phyloP scores from a whole-genome alignment of 148 eudicot genomes.

The Rhododendron vialii region DNA sequence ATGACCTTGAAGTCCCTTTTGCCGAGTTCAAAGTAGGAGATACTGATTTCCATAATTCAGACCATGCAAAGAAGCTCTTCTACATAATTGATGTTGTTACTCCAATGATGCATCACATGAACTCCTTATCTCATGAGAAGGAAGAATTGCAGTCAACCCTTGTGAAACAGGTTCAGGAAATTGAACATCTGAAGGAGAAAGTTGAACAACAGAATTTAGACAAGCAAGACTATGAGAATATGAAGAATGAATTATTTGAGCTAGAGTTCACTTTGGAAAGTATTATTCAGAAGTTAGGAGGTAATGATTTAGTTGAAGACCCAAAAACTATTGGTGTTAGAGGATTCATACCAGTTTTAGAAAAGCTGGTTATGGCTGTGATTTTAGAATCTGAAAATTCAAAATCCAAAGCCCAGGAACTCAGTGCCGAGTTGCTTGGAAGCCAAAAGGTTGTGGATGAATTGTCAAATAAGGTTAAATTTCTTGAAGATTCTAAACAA shows the following conservation, averaged over 20 bases:
- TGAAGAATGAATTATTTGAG: not conserved
- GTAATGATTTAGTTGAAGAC: conserved; percentile 25
- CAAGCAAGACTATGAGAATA: not conserved
- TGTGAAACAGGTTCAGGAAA: not conserved
- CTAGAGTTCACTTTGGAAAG: not conserved
- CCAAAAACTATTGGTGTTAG: conserved; percentile 30
- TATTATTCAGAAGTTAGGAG: not conserved
- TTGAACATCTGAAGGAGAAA: not conserved
- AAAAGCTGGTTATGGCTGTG: conserved; percentile 52
- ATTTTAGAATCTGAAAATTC: conserved; percentile 59
- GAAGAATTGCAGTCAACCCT: not conserved
- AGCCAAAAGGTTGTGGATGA: conserved; percentile 71
- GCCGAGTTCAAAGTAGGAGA: conserved; percentile 30
- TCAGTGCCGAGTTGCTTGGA: conserved; percentile 52
- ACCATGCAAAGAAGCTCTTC: conserved; percentile 53
- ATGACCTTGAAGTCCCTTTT: conserved; percentile 41
- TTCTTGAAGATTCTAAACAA: conserved; percentile 54
- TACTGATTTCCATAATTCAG: conserved; percentile 15
- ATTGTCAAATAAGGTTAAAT: conserved; percentile 60
- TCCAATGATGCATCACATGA: not conserved
- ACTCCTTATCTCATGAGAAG: not conserved
- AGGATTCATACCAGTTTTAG: conserved; percentile 50
- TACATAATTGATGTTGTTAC: conserved; percentile 49
- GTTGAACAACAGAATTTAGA: not conserved
- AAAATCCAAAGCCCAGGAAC: conserved; percentile 65